These are phyloP conservation scores for Apiotrichum sp. DNA, from an alignment of 1,284 basidiomycete genomes.

Conservation along the genomic window DNA sequence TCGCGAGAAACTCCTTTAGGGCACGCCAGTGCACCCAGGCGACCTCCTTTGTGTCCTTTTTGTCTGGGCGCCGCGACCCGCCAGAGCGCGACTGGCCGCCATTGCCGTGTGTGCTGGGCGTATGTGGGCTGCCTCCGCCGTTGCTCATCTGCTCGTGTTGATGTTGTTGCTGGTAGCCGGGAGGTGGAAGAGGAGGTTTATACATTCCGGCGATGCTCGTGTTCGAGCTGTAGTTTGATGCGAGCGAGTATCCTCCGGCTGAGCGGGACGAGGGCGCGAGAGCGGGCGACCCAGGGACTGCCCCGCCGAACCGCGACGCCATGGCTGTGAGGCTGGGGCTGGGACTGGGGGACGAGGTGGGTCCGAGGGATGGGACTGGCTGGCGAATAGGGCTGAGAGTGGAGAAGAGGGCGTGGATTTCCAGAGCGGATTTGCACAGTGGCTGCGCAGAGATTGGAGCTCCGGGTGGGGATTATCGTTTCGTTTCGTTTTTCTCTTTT, in stretches of 20 bases:
- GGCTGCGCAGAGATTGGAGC: no score
- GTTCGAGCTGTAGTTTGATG: background rate
- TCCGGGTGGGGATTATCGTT: no score
- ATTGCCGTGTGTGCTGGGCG: background rate
- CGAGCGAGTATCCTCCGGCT: background rate
- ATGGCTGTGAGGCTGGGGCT: background rate
- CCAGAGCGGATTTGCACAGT: no score
- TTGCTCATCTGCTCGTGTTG: no score
- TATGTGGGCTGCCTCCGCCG: no score
- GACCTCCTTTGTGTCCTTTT: constrained; percentile 28
- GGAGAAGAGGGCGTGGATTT: background rate
- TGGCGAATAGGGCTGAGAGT: background rate
- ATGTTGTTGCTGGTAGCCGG: no score
- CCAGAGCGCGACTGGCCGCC: background rate
- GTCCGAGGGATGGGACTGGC: no score
- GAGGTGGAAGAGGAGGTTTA: background rate
- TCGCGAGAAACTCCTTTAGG: constrained; percentile 38
- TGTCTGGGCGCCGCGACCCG: constrained; percentile 5
- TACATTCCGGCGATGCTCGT: background rate
- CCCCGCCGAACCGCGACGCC: constrained; percentile 9
- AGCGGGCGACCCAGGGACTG: background rate
- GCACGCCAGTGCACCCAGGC: constrained; percentile 46
- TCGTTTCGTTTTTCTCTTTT: no score
- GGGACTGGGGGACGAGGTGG: background rate
- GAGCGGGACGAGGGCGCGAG: background rate